Conservation (phyloP, 495 filamentous ascomycete species). For the Neurospora intermedia region DNA sequence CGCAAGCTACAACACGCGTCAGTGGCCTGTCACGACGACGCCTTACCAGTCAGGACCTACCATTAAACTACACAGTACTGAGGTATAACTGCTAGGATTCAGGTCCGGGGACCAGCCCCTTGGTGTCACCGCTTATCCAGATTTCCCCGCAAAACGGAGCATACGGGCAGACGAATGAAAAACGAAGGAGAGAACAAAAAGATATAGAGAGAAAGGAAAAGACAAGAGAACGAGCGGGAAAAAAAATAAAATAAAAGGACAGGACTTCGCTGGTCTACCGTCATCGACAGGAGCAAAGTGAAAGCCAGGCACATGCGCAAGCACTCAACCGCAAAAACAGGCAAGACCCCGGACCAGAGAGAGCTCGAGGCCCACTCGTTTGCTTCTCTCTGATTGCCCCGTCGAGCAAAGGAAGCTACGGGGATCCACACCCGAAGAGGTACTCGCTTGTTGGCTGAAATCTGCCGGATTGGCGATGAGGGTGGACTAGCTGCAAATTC, state of each 20-base stretch:
- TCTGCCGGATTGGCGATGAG: neutral
- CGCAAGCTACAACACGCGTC: neutral
- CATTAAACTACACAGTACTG: neutral
- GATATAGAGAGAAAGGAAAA: neutral
- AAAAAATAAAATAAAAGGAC: neutral
- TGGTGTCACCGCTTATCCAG: neutral
- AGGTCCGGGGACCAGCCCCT: neutral
- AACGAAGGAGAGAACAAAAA: neutral
- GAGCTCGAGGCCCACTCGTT: conserved; percentile 15
- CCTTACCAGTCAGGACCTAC: neutral
- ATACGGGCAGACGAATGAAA: neutral
- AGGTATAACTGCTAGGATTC: neutral
- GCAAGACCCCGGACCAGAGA: conserved; percentile 9
- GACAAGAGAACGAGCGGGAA: neutral
- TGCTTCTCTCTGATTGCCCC: conserved; percentile 17
- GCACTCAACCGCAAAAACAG: neutral
- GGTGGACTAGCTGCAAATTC: neutral
- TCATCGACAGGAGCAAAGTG: neutral
- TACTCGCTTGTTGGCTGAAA: neutral
- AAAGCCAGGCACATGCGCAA: neutral
- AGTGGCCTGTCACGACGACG: neutral
- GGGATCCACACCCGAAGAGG: neutral
- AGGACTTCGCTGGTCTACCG: neutral
- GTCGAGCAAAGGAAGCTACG: neutral
- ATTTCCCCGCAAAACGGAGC: conserved; percentile 9